Percentiles rank a stretch among this genome's conserved stretches.
These are phyloP conservation scores for Zoysia pacifica DNA, from an alignment of 176 grass and related monocot species.

Conservation along the genomic window DNA sequence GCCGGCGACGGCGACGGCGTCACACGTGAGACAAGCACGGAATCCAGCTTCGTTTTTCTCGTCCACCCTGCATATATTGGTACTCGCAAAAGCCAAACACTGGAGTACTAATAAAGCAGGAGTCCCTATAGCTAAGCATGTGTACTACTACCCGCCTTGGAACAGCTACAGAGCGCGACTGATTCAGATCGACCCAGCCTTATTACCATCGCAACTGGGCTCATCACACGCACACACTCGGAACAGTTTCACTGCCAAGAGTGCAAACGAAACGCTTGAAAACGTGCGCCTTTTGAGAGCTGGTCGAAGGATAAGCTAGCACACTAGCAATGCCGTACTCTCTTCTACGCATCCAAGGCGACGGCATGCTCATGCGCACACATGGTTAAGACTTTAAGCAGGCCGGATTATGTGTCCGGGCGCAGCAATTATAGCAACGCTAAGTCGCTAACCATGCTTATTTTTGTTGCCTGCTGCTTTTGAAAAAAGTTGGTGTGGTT, in stretches of 20 bases:
- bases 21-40: slow-evolving; percentile 62
- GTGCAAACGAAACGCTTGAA: neutral
- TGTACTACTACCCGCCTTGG: slow-evolving; percentile 29
- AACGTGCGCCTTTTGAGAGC: slow-evolving; percentile 31
- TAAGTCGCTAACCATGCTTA: no score
- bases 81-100: slow-evolving; percentile 47
- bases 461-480: no score
- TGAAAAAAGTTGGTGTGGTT: no score
- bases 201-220: slow-evolving; percentile 23
- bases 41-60: slow-evolving; percentile 35
- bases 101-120: neutral
- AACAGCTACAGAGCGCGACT: slow-evolving; percentile 4
- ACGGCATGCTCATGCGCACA: no score
- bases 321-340: no score
- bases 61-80: neutral
- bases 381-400: no score
- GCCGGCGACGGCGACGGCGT: neutral
- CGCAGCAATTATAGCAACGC: no score
- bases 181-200: slow-evolving; percentile 36
- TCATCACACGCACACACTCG: slow-evolving; percentile 12
- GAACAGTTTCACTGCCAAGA: neutral
- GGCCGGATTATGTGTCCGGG: no score
- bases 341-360: no score
- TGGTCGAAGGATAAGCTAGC: neutral
- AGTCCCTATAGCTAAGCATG: neutral